Percentiles rank a stretch among this genome's conserved stretches.
These are phyloP conservation scores for Ustilago tritici DNA, from an alignment of 1,284 basidiomycete species.

Conservation along the genomic window DNA sequence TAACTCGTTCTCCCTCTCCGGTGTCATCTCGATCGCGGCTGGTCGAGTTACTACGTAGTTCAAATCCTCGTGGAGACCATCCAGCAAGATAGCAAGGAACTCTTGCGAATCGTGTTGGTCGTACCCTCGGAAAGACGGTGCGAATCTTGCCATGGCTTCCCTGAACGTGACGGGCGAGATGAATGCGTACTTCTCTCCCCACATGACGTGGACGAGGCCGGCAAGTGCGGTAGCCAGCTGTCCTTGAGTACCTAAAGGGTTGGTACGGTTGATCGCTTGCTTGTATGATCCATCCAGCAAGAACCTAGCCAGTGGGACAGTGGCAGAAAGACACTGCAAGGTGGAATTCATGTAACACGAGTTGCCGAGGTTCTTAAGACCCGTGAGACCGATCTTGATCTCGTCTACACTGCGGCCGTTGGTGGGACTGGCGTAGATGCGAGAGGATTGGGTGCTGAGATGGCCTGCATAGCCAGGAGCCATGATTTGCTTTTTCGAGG, in stretches of 20 bases:
- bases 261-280: conserved; percentile 85
- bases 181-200: conserved; percentile 86
- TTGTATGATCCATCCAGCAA: conserved; percentile 79
- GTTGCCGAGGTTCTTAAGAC: conserved; percentile 68
- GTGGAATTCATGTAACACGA: conserved; percentile 70
- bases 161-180: conserved; percentile 87
- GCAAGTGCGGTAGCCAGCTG: conserved; percentile 85
- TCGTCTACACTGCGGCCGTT: conserved; percentile 44
- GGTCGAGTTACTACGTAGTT: conserved; percentile 57
- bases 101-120: conserved; percentile 66
- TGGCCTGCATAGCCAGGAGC: conserved; percentile 47
- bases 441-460: conserved; percentile 31
- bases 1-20: conserved; percentile 60
- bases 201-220: conserved; percentile 84
- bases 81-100: conserved; percentile 60
- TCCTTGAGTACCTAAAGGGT: conserved; percentile 90
- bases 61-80: conserved; percentile 57
- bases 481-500: conserved; percentile 47
- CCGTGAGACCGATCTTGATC: conserved; percentile 65
- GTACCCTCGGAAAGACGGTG: conserved; percentile 60
- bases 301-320: conserved; percentile 63
- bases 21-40: conserved; percentile 62
- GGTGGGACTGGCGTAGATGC: conserved; percentile 39
- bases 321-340: conserved; percentile 67
- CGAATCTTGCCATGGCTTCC: conserved; percentile 73